Evolutionary conservation across 352 stramenopile genomes (phyloP).

Genomic region (Pythium sp.): DNA sequence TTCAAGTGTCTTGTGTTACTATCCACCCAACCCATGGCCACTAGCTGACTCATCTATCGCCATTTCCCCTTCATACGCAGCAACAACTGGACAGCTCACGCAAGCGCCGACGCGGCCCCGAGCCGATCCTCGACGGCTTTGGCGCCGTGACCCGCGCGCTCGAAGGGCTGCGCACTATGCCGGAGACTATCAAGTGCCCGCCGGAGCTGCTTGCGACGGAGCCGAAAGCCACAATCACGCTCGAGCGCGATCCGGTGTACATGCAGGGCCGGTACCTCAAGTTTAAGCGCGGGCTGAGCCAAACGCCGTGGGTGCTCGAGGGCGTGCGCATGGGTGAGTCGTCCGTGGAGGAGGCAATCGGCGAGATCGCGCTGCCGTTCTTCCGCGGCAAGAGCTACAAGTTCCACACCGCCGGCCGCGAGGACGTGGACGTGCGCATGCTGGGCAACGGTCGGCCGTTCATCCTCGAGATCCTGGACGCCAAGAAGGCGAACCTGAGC

Average conservation of each 20-base stretch:
- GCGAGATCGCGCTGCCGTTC: slow-evolving; percentile 60
- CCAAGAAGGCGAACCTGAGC: slow-evolving; percentile 69
- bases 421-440: slow-evolving; percentile 98
- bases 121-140: slow-evolving; percentile 72
- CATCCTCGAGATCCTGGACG: slow-evolving; percentile 85
- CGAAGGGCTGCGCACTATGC: slow-evolving; percentile 38
- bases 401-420: slow-evolving; percentile 95
- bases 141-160: slow-evolving; percentile 72
- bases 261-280: slow-evolving; percentile 91
- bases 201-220: slow-evolving; percentile 36
- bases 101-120: slow-evolving; percentile 66
- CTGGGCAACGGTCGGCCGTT: slow-evolving; percentile 92
- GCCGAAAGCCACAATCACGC: slow-evolving; percentile 32
- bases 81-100: slow-evolving; percentile 54
- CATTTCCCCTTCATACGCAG: slow-evolving; percentile 18
- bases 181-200: slow-evolving; percentile 52
- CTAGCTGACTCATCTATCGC: not conserved
- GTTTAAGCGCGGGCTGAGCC: slow-evolving; percentile 84
- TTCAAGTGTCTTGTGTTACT: not conserved
- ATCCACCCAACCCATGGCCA: not conserved
- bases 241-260: slow-evolving; percentile 85
- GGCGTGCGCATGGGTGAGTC: slow-evolving; percentile 81
- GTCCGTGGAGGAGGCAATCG: slow-evolving; percentile 89
- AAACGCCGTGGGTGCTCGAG: slow-evolving; percentile 91
- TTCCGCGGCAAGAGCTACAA: slow-evolving; percentile 84